Percentiles rank a stretch among this genome's conserved stretches.
phyloP scores from a whole-genome alignment of 2,329 filamentous ascomycete genomes.

The Metarhizium guizhouense region DNA sequence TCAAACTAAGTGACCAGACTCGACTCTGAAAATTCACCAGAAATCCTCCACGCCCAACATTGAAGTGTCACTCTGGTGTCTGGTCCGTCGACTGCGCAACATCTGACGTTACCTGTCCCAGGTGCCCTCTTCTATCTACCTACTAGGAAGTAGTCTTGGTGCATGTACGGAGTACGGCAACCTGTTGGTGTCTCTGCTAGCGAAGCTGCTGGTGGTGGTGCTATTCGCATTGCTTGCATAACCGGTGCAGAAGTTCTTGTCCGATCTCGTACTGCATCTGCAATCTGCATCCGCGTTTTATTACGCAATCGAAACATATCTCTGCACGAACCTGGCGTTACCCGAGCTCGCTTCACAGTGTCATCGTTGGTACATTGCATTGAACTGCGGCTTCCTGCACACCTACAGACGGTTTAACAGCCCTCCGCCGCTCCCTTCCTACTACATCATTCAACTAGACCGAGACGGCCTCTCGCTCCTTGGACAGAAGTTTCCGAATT shows the following conservation, averaged over 20 bases:
- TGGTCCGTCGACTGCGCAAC: no score
- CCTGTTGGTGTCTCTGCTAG: no score
- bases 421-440: neutral
- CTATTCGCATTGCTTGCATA: neutral
- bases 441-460: neutral
- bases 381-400: neutral
- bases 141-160: no score
- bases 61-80: no score
- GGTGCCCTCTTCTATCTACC: no score
- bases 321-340: neutral
- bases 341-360: neutral
- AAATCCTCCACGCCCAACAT: no score
- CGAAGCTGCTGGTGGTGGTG: neutral
- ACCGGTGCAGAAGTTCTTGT: neutral
- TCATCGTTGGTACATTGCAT: neutral
- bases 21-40: no score
- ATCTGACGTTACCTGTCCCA: no score
- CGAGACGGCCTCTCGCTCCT: neutral
- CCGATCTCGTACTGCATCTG: no score
- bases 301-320: neutral
- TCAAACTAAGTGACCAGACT: no score
- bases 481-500: neutral
- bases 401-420: neutral
- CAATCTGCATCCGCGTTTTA: no score
- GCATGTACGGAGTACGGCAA: no score